These are phyloP conservation scores for Mycena leptocephala DNA, from an alignment of 768 basidiomycete species.

Conservation along the genomic window DNA sequence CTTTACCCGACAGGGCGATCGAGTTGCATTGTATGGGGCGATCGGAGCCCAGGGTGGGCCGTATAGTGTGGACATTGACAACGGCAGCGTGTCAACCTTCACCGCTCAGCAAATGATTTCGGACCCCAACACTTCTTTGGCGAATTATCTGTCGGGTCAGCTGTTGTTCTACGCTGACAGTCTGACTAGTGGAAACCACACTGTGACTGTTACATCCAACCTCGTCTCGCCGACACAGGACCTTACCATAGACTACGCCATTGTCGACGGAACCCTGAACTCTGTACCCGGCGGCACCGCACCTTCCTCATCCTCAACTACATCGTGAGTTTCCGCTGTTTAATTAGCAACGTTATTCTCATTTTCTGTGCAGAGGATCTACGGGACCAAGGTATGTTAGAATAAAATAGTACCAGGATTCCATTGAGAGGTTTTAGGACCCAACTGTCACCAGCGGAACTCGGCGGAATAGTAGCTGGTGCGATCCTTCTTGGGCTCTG, in stretches of 20 bases:
- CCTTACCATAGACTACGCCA: neutral
- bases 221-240: neutral
- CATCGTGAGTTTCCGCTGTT: no score
- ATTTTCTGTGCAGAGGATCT: no score
- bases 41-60: slow-evolving; percentile 13
- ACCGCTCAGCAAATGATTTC: neutral
- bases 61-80: slow-evolving; percentile 7
- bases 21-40: slow-evolving; percentile 23
- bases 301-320: no score
- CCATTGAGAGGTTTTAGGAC: no score
- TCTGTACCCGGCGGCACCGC: no score
- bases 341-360: no score
- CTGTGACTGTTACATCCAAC: neutral
- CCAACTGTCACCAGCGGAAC: no score
- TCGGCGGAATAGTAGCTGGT: no score
- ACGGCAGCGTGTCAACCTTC: neutral
- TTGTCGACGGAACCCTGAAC: neutral
- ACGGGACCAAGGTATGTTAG: no score
- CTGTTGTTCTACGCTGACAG: neutral
- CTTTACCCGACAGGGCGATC: neutral
- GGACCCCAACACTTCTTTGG: neutral
- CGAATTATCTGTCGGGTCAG: slow-evolving; percentile 11
- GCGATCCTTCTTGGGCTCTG: neutral
- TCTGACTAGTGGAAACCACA: neutral
- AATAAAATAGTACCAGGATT: no score